Conservation (phyloP, 805 yeast genomes). For the Teunomyces pallodes region DNA sequence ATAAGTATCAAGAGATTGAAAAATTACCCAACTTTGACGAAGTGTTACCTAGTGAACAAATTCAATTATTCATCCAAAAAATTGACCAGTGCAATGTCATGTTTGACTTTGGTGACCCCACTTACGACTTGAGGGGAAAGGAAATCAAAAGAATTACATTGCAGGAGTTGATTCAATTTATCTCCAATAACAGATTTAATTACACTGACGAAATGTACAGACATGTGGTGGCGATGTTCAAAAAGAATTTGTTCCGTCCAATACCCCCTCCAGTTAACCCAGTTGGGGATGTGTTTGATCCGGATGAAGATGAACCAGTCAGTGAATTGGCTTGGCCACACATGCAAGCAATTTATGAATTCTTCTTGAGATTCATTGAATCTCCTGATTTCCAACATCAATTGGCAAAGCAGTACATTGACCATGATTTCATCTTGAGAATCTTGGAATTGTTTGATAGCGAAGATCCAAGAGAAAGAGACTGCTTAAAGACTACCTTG, state of each 20-base stretch:
- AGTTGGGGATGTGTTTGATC: conserved; percentile 92
- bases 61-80: conserved; percentile 77
- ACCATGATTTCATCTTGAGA: conserved; percentile 80
- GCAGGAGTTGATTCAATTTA: conserved; percentile 85
- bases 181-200: conserved; percentile 75
- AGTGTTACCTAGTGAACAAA: conserved; percentile 74
- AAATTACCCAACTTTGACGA: conserved; percentile 87
- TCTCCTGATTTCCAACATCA: conserved; percentile 93
- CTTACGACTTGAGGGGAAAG: conserved; percentile 87
- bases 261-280: conserved; percentile 99
- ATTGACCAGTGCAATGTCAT: conserved; percentile 92
- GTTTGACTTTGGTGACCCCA: conserved; percentile 92
- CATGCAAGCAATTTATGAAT: conserved; percentile 95
- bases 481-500: conserved; percentile 88
- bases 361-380: conserved; percentile 88
- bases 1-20: conserved; percentile 47
- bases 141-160: conserved; percentile 85
- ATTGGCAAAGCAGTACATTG: conserved; percentile 88
- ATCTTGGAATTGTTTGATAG: conserved; percentile 88
- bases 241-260: conserved; percentile 85
- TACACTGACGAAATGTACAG: conserved; percentile 89
- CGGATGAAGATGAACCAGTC: conserved; percentile 98
- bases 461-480: conserved; percentile 96
- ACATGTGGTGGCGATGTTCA: conserved; percentile 87
- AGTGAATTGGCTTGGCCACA: conserved; percentile 98